Conservation (phyloP, 257 asterid genomes). For the Nicotiana tomentosiformis region DNA sequence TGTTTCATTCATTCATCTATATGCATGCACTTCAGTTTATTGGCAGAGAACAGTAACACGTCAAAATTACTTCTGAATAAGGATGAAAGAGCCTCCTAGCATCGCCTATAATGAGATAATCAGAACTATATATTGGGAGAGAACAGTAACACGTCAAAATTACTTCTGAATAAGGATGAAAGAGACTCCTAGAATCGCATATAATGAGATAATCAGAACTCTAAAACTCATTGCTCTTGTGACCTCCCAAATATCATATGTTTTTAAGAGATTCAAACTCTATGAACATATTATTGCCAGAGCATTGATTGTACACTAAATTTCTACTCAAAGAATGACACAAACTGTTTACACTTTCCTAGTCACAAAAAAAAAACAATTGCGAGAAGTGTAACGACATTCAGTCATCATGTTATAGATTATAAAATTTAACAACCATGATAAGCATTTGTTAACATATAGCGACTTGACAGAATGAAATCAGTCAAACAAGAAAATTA, state of each 20-base stretch:
- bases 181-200: neutral
- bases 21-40: too few species aligned
- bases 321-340: too few species aligned
- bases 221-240: neutral
- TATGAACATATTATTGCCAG: neutral
- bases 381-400: too few species aligned
- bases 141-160: neutral
- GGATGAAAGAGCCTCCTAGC: neutral
- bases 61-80: neutral
- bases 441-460: conserved; percentile 1
- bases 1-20: too few species aligned
- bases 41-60: neutral
- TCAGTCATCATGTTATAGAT: too few species aligned
- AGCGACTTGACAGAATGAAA: neutral
- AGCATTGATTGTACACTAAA: too few species aligned
- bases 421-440: too few species aligned
- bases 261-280: neutral
- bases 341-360: too few species aligned
- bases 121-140: neutral
- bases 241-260: neutral
- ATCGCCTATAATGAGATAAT: neutral
- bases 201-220: neutral
- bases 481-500: neutral
- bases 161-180: neutral
- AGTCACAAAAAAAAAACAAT: too few species aligned